These are phyloP conservation scores for Tillandsia fasciculata DNA, from an alignment of 176 grass and related monocot genomes.

Conservation along the genomic window DNA sequence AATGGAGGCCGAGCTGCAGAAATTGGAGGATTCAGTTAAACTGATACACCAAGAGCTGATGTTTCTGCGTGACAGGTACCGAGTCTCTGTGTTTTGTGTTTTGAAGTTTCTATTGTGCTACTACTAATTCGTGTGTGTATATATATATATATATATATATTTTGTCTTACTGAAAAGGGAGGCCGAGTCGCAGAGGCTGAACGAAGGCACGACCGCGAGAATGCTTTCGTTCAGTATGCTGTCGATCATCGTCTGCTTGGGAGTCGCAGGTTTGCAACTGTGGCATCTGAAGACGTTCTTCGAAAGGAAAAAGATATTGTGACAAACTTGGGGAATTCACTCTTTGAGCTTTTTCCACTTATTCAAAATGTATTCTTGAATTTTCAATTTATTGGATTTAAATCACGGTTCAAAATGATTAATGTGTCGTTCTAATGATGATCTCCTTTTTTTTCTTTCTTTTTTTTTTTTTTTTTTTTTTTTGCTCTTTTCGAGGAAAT, in stretches of 20 bases:
- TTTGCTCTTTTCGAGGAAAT: no score
- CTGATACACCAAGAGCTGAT: slow-evolving; percentile 53
- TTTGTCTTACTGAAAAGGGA: slow-evolving; percentile 22
- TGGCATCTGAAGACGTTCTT: slow-evolving; percentile 52
- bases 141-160: background rate
- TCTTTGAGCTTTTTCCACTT: background rate
- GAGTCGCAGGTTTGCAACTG: slow-evolving; percentile 35
- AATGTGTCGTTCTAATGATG: no score
- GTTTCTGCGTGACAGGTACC: slow-evolving; percentile 34
- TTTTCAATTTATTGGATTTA: background rate
- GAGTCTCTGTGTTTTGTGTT: background rate
- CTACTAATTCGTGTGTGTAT: background rate
- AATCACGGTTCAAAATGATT: no score
- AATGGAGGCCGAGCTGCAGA: slow-evolving; percentile 38
- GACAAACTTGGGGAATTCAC: background rate
- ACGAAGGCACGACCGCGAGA: slow-evolving; percentile 33
- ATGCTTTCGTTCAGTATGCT: slow-evolving; percentile 35
- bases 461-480: no score
- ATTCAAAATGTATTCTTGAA: background rate
- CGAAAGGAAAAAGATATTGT: slow-evolving; percentile 35
- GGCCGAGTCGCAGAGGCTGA: slow-evolving; percentile 29
- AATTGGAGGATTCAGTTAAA: slow-evolving; percentile 35
- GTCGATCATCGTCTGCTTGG: slow-evolving; percentile 38
- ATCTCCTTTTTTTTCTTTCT: no score
- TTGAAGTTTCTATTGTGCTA: background rate